Percentiles rank a stretch among this genome's conserved stretches.
These are phyloP conservation scores for Calonectria henricotiae DNA, from an alignment of 2,329 filamentous ascomycete genomes.

Conservation along the genomic window DNA sequence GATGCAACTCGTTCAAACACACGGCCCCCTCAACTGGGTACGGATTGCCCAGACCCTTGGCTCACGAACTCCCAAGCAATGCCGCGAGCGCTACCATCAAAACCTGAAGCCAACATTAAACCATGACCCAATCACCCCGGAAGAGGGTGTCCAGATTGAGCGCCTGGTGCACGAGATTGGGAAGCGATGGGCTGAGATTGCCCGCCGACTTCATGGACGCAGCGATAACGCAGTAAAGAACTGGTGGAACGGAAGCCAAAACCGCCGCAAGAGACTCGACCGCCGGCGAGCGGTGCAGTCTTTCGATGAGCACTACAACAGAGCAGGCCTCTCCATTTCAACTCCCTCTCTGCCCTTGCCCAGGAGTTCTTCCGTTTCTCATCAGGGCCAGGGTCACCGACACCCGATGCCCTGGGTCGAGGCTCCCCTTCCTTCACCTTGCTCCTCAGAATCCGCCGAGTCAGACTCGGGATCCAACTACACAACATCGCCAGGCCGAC, in stretches of 20 bases:
- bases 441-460: slow-evolving; percentile 67
- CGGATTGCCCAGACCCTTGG: slow-evolving; percentile 83
- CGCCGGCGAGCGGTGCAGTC: slow-evolving; percentile 56
- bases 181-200: slow-evolving; percentile 95
- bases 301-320: slow-evolving; percentile 48
- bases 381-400: slow-evolving; percentile 45
- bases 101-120: slow-evolving; percentile 87
- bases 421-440: slow-evolving; percentile 59
- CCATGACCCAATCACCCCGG: slow-evolving; percentile 80
- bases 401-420: slow-evolving; percentile 52
- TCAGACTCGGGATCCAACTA: slow-evolving; percentile 79
- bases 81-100: slow-evolving; percentile 93
- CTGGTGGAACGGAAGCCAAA: slow-evolving; percentile 97
- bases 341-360: slow-evolving; percentile 42
- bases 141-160: slow-evolving; percentile 83
- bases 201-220: slow-evolving; percentile 83
- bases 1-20: slow-evolving; percentile 78
- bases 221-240: slow-evolving; percentile 98
- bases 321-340: slow-evolving; percentile 55
- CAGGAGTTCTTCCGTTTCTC: slow-evolving; percentile 40
- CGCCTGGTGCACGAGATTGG: slow-evolving; percentile 83
- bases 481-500: slow-evolving; percentile 71
- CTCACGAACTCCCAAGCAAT: slow-evolving; percentile 92
- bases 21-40: slow-evolving; percentile 92
- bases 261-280: slow-evolving; percentile 76